phyloP scores from a whole-genome alignment of 2,329 filamentous ascomycete species.

The Furcasterigmium furcatum region DNA sequence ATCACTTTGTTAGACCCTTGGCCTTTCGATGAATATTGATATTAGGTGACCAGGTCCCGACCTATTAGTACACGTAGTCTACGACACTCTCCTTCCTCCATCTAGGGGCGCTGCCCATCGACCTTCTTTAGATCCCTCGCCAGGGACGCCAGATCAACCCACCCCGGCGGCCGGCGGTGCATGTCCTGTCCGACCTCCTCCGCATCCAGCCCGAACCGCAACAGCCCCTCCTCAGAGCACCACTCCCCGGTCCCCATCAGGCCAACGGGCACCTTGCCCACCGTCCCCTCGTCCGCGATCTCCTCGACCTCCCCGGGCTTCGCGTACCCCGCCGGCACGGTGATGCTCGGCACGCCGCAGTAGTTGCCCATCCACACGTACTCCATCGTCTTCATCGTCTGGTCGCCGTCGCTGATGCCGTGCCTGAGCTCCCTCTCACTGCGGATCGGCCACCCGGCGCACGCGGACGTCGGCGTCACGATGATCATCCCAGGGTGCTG shows the following conservation, averaged over 20 bases:
- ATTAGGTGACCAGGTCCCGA: too few relatives aligned
- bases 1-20: too few relatives aligned
- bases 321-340: slow-evolving; percentile 41
- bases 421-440: slow-evolving; percentile 28
- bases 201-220: slow-evolving; percentile 44
- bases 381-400: slow-evolving; percentile 42
- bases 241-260: slow-evolving; percentile 55
- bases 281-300: slow-evolving; percentile 25
- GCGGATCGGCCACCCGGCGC: slow-evolving; percentile 41
- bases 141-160: slow-evolving; percentile 41
- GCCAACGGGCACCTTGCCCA: slow-evolving; percentile 45
- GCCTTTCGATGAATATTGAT: too few relatives aligned
- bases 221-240: slow-evolving; percentile 44
- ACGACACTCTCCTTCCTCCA: too few relatives aligned
- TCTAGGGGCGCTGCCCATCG: too few relatives aligned
- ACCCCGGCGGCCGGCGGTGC: slow-evolving; percentile 30
- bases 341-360: slow-evolving; percentile 43
- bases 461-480: slow-evolving; percentile 63
- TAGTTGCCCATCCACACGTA: slow-evolving; percentile 51
- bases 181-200: slow-evolving; percentile 34
- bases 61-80: too few relatives aligned
- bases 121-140: slow-evolving; percentile 16
- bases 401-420: slow-evolving; percentile 43
- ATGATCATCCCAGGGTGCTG: slow-evolving; percentile 67
- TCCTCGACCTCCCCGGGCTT: slow-evolving; percentile 26